Percentiles rank a stretch among this genome's conserved stretches.
These are phyloP conservation scores for Lumnitzera littorea DNA, from an alignment of 345 rosid species.

Conservation along the genomic window DNA sequence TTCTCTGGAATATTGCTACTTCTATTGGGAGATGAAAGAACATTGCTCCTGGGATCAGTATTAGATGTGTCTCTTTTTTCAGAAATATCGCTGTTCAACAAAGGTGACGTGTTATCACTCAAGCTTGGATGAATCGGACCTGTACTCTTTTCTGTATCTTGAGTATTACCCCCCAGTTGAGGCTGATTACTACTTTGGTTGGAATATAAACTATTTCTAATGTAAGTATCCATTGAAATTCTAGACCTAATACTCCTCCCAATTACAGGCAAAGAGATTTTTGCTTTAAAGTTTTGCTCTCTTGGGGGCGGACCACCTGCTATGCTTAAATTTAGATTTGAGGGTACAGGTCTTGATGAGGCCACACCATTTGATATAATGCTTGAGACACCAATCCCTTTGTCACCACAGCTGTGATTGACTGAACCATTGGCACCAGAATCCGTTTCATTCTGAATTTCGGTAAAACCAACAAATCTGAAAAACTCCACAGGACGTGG, in stretches of 20 bases:
- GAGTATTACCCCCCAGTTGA: conserved; percentile 16
- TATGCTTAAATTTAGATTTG: conserved; percentile 60
- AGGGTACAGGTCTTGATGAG: conserved; percentile 18
- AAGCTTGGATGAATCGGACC: conserved; percentile 12
- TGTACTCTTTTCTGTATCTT: conserved; percentile 8
- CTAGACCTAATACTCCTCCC: conserved; percentile 71
- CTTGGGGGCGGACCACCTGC: conserved; percentile 96
- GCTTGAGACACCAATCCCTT: conserved; percentile 8
- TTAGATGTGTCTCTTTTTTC: conserved; percentile 15
- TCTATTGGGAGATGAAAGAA: no score
- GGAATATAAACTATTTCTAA: conserved; percentile 32
- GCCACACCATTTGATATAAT: conserved; percentile 15
- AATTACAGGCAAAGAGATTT: conserved; percentile 66
- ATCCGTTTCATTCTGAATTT: conserved; percentile 28
- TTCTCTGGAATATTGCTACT: no score
- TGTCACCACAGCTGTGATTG: conserved; percentile 14
- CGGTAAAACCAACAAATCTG: conserved; percentile 58
- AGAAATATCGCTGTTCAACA: conserved; percentile 11
- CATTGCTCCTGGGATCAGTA: not conserved
- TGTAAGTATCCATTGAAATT: conserved; percentile 48
- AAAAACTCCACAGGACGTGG: conserved; percentile 62
- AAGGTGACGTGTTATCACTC: conserved; percentile 15
- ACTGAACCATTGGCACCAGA: conserved; percentile 20
- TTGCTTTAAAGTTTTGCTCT: conserved; percentile 81
- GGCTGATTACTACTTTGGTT: conserved; percentile 20